Evolutionary conservation across 2,329 filamentous ascomycete species (phyloP).

Genomic region (Cercospora brassicicola): DNA sequence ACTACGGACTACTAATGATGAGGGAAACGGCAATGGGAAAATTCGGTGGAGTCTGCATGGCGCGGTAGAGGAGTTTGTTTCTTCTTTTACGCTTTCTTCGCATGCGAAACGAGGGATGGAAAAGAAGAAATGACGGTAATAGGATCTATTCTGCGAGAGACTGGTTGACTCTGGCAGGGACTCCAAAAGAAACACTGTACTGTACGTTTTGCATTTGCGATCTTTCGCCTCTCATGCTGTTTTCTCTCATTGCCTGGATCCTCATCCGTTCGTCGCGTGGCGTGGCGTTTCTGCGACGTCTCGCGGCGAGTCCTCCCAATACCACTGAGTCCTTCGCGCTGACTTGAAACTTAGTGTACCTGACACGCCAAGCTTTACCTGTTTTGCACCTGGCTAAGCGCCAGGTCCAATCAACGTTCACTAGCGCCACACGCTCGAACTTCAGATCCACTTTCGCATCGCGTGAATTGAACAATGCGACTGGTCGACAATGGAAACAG

Average conservation of each 20-base stretch:
- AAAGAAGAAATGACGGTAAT: constrained; percentile 10
- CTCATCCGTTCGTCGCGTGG: not conserved
- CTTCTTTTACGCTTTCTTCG: not conserved
- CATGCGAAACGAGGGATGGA: constrained; percentile 5
- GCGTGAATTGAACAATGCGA: not conserved
- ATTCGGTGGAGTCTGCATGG: not conserved
- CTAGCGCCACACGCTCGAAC: constrained; percentile 3
- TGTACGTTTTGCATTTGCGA: not conserved
- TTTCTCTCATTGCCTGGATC: not conserved
- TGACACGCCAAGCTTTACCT: not conserved
- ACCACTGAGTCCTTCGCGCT: not conserved
- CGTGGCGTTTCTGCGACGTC: not conserved
- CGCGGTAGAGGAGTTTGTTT: constrained; percentile 3
- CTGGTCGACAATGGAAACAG: not conserved
- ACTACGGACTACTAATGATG: constrained; percentile 10
- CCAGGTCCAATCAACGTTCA: constrained; percentile 12
- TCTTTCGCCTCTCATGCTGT: not conserved
- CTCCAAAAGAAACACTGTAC: constrained; percentile 1
- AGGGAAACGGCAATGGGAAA: not conserved
- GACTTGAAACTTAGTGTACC: constrained; percentile 6
- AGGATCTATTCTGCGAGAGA: constrained; percentile 3
- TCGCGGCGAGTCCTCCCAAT: not conserved
- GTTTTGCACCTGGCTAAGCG: constrained; percentile 4
- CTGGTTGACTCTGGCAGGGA: not conserved
- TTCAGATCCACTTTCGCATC: not conserved